These are phyloP conservation scores for Lasiosphaeriaceae sp. DNA, from an alignment of 495 filamentous ascomycete genomes.

Conservation along the genomic window DNA sequence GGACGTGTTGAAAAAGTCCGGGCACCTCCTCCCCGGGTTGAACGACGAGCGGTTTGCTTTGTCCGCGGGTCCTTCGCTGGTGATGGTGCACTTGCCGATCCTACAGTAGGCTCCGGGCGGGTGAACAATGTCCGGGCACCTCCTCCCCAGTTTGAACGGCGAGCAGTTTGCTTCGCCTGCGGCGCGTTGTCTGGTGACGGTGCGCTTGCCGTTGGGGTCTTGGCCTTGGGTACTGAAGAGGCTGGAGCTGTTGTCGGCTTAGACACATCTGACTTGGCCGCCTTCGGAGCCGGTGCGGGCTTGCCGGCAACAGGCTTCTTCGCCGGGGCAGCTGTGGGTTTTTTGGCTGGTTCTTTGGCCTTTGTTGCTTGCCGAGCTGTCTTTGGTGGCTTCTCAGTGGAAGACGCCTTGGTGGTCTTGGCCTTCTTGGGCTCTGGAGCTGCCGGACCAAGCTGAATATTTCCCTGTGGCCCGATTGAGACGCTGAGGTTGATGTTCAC, in stretches of 20 bases:
- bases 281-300: too few relatives aligned
- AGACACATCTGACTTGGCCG: too few relatives aligned
- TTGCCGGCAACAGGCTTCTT: too few relatives aligned
- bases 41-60: constrained; percentile 18
- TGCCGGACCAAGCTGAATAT: constrained; percentile 3
- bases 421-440: constrained; percentile 13
- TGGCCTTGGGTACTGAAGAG: background rate
- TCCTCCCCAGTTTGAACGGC: too few relatives aligned
- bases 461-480: constrained; percentile 10
- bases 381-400: background rate
- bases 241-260: background rate
- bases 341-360: background rate
- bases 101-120: too few relatives aligned
- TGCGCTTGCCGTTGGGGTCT: background rate
- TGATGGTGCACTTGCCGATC: too few relatives aligned
- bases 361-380: background rate
- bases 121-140: too few relatives aligned
- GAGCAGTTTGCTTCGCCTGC: too few relatives aligned
- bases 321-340: too few relatives aligned
- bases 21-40: background rate
- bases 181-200: too few relatives aligned
- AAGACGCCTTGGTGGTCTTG: constrained; percentile 8
- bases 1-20: background rate
- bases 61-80: background rate
- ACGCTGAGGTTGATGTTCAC: constrained; percentile 14